Evolutionary conservation across 208 protist genomes (phyloP), one percentile per base, ranked within the genome.

Genomic region (Leishmania braziliensis): DNA sequence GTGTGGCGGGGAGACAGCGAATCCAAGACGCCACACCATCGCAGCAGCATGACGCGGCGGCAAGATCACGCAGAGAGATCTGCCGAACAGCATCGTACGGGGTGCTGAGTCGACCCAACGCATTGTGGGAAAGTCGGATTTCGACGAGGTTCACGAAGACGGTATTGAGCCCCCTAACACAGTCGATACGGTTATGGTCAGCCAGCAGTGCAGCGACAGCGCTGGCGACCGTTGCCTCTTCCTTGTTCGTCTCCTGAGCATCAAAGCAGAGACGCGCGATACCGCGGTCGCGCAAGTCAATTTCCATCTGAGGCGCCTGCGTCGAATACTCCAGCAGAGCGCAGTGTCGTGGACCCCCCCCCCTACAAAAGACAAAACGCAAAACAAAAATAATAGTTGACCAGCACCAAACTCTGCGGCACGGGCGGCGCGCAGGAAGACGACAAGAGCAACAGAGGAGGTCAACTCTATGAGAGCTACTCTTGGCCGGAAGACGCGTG

Each of bases 231-330:
- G 87, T 77, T 14, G 69, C 80, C 77, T 95, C 95, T 78, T 96
- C 91, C 36, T 71, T 60, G 14, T 74, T 88, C 0, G 86, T 82
- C 33, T 83, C 70, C 66, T 75, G 66, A 1, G 56, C 68, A 69
- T 91, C 87, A 75, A 97, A 97, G 68, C 83, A 84, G 9, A 97
- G 86, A 76, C 95, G 92, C 51, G 77, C 83, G 56, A 97, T 94
- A 18, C 82, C 87, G 56, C 91, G 87, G 72, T 89, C 63, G 33
- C 84, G 86, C 63, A 97, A 78, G 62, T 97, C 91, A 68, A 97
- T 86, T 29, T 96, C 88, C 94, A 97, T 97, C 60, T 60, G 14
- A 39, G n/a, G 16, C 12, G 26, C 43, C 51, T 9, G 2, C 16
- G 48, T 36, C 10, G 56, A 78, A 46, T 43, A 68, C 20, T 36